A percentile compares a stretch with the other conserved stretches of the same genome.
These are phyloP conservation scores for Penicillium corylophilum DNA, from an alignment of 2,329 filamentous ascomycete species.

Conservation along the genomic window DNA sequence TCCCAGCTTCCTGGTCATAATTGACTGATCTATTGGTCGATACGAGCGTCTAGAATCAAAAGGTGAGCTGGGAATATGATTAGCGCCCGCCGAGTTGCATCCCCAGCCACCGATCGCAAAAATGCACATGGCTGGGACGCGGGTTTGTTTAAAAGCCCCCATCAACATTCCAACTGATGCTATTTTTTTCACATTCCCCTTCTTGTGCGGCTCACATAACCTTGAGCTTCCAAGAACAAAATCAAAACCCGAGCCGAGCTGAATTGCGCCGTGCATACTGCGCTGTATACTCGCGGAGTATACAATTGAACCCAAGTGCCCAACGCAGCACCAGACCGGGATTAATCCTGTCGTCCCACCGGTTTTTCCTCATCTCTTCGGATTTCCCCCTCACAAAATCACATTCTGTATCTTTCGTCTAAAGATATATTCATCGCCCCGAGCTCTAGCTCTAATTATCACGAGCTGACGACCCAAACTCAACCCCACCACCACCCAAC, in stretches of 20 bases:
- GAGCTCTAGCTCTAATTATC: not conserved
- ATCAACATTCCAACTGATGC: constrained; percentile 10
- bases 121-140: constrained; percentile 27
- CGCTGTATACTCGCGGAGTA: not conserved
- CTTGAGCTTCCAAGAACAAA: not conserved
- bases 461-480: not conserved
- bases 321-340: not conserved
- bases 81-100: constrained; percentile 1
- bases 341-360: not conserved
- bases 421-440: not conserved
- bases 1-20: not conserved
- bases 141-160: constrained; percentile 13
- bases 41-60: not conserved
- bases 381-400: not conserved
- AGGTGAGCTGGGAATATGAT: not conserved
- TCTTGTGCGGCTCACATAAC: not conserved
- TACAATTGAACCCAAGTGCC: not conserved
- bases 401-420: not conserved
- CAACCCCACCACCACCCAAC: not conserved
- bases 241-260: not conserved
- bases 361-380: not conserved
- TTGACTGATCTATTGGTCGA: not conserved
- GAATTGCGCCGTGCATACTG: not conserved
- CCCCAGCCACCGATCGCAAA: constrained; percentile 19
- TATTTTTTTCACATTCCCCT: constrained; percentile 1